Evolutionary conservation across 176 grass and related monocot genomes (phyloP).

Genomic region (Cenchrus fungigraminus): DNA sequence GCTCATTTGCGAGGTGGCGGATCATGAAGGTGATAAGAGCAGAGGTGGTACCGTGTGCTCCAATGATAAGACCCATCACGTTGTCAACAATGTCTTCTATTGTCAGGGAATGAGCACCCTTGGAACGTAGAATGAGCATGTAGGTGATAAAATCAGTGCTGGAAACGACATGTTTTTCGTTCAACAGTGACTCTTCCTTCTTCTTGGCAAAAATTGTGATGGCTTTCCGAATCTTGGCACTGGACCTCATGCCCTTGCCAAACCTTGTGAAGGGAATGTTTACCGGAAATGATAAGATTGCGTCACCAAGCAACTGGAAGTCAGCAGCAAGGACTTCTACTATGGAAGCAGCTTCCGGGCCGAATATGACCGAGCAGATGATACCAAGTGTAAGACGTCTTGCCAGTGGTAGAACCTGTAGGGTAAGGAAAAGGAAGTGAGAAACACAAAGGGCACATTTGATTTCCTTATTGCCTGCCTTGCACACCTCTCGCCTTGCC

Average conservation of each 20-base stretch:
- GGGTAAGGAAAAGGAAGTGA: not conserved
- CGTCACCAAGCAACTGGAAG: constrained; percentile 27
- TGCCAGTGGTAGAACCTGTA: constrained; percentile 30
- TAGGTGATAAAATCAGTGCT: constrained; percentile 47
- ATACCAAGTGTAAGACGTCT: constrained; percentile 46
- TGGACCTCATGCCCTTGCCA: constrained; percentile 38
- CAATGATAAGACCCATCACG: constrained; percentile 33
- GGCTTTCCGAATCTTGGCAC: constrained; percentile 20
- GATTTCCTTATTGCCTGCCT: no score
- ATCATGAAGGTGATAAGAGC: constrained; percentile 60
- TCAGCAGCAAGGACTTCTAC: constrained; percentile 4
- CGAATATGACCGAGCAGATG: constrained; percentile 41
- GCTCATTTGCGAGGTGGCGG: constrained; percentile 41
- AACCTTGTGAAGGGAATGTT: constrained; percentile 54
- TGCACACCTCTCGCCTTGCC: no score
- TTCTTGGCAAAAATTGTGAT: not conserved
- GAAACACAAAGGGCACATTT: no score
- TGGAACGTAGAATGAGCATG: constrained; percentile 28
- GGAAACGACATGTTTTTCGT: not conserved
- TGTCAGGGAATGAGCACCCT: constrained; percentile 28
- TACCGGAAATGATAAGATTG: constrained; percentile 40
- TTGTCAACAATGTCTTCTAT: constrained; percentile 58
- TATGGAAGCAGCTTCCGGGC: constrained; percentile 7
- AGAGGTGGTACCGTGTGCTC: constrained; percentile 39
- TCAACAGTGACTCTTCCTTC: not conserved